phyloP scores from a whole-genome alignment of 2,329 filamentous ascomycete genomes.

The Epicoccum nigrum region DNA sequence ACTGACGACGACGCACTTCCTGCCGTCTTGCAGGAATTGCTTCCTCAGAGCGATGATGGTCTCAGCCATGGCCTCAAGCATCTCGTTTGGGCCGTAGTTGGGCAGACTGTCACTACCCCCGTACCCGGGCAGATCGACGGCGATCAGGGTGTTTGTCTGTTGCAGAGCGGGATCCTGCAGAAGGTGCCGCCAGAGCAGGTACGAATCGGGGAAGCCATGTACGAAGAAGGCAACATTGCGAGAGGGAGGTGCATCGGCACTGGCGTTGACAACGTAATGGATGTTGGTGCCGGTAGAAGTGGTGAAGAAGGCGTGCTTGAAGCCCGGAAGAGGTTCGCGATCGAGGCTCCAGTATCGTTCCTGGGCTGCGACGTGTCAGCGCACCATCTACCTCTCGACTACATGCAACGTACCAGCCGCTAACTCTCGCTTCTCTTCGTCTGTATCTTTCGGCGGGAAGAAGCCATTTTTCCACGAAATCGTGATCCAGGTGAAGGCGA shows the following conservation, averaged over 20 bases:
- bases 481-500: slow-evolving; percentile 26
- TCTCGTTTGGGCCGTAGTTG: slow-evolving; percentile 56
- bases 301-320: slow-evolving; percentile 60
- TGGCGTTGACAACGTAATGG: slow-evolving; percentile 58
- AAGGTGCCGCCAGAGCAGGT: slow-evolving; percentile 59
- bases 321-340: slow-evolving; percentile 51
- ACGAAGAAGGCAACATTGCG: slow-evolving; percentile 59
- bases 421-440: slow-evolving; percentile 39
- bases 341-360: slow-evolving; percentile 62
- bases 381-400: background rate
- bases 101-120: slow-evolving; percentile 62
- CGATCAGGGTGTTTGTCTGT: slow-evolving; percentile 54
- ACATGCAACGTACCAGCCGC: slow-evolving; percentile 24
- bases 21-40: slow-evolving; percentile 45
- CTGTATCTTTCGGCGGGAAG: slow-evolving; percentile 34
- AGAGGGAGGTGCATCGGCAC: slow-evolving; percentile 21
- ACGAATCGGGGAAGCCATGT: slow-evolving; percentile 67
- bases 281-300: slow-evolving; percentile 58
- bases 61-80: slow-evolving; percentile 60
- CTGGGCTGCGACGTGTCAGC: slow-evolving; percentile 50
- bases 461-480: slow-evolving; percentile 36
- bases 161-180: slow-evolving; percentile 50
- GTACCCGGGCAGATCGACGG: slow-evolving; percentile 64
- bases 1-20: slow-evolving; percentile 54
- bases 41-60: slow-evolving; percentile 59